Base-by-base conservation (phyloP, 1,284 basidiomycete genomes). In the Porogramme epimiltina region DNA sequence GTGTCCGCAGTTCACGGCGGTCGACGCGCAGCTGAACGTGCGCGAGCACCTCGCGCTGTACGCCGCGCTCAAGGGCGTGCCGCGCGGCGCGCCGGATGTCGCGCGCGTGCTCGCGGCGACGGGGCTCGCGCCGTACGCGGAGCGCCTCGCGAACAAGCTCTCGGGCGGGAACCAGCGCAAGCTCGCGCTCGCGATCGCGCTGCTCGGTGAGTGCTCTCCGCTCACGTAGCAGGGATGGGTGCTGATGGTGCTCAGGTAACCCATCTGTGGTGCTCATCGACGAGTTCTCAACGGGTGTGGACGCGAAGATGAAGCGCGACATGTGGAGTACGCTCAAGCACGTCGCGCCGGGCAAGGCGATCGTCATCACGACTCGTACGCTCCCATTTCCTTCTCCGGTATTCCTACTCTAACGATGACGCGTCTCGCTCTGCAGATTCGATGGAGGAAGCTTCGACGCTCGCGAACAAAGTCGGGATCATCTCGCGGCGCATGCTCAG, bases 101-200 rank as follows among this genome's bases (percentile, higher is more conserved):
- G 62, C 66, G 16, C 88, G 85, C 61, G 75, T 92, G 16, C 74
- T 80, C 9, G 67, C 74, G 3, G 71, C 91, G 23, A 85, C 87
- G 3, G 82, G 81, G 2, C 65, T 93, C 23, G 54, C 72, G 25
- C 64, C 71, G 36, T 91, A 91, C 61, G 82, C 85, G 0, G 81
- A 89, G 63, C 78, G 86, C 5, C 67, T 90, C 24, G 89, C 89
- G 0, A 85, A 81, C 56, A 84, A 84, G 58, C 72, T 93, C 4
- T 89, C 85, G 0, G 89, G 91, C 0, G 90, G 91, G 0, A 93
- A 91, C 60, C 88, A 91, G 66, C 77, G 91, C 40, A 93, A 93
- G 63, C 69, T 93, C 18, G 78, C 86, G 0, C 73, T 93, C 18
- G 87, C 89, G 3, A 91, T 92, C 55, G 84, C 90, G 5, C 73